Evolutionary conservation across 306 rosid genomes (phyloP), one percentile per base, ranked within the genome.

Genomic region (Prunus dulcis): DNA sequence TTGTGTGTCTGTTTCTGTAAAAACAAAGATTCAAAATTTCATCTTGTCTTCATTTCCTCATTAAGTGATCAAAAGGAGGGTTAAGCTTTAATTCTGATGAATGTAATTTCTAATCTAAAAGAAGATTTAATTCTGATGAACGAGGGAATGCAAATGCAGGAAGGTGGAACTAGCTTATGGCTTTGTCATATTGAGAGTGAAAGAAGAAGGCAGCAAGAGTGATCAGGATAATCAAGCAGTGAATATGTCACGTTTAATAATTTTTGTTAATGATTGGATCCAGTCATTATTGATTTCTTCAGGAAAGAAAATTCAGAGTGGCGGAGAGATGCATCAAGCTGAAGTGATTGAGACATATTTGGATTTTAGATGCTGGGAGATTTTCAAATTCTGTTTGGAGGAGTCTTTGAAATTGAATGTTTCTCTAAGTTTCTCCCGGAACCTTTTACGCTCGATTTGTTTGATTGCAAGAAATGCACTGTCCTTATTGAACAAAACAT

Each of bases 341-440:
- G 75, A 73, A 56, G 86, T 76, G 78, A 27, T 75, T 41, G 84
- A 83, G 55, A 80, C 93, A 9, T 88, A 69, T 78, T 84, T 89
- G 84, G 98, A 95, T 83, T 41, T 80, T 66, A 87, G 90, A 75
- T 92, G 93, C 84, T 95, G 97, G 98, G 91, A 79, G 81, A 81
- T 92, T 80, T 90, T 90, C 77, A 89, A 84, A 69, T 92, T 92
- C 73, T 94, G 97, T 73, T 86, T 92, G 91, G 79, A 85, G 76
- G 88, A 87, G 78, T 92, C 98, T 45, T 68, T 81, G 79, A 89
- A 81, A 73, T 69, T 84, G 32, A 67, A 20, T 32, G 80, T 83
- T 68, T 73, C 96, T 47, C 81, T 92, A 81, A 92, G 69, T 75
- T 82, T 92, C 74, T 84, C 93, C 0, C 82, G 85, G 81, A 85